These are phyloP conservation scores for Aspergillus eucalypticola DNA, from an alignment of 2,329 filamentous ascomycete genomes.

Conservation along the genomic window DNA sequence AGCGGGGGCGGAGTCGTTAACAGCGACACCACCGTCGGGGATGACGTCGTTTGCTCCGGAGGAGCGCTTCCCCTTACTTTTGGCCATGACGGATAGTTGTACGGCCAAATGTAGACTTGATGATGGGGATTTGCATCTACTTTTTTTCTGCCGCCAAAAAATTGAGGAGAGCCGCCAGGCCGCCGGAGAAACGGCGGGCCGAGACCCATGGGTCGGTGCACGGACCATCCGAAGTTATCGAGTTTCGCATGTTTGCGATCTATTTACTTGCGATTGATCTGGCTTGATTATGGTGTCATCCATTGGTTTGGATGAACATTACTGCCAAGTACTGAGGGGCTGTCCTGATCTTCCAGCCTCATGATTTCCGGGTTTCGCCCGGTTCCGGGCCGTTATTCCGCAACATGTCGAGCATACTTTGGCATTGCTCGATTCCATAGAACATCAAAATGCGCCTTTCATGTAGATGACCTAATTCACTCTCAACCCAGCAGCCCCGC, in stretches of 20 bases:
- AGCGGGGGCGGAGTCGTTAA: slow-evolving; percentile 22
- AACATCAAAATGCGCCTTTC: slow-evolving; percentile 29
- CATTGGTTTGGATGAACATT: not conserved
- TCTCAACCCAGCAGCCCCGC: not conserved
- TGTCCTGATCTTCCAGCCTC: slow-evolving; percentile 9
- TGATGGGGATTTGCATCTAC: slow-evolving; percentile 27
- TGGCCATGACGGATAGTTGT: slow-evolving; percentile 35
- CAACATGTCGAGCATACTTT: slow-evolving; percentile 30
- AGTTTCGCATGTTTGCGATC: not conserved
- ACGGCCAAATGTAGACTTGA: slow-evolving; percentile 25
- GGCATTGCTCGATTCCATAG: slow-evolving; percentile 19
- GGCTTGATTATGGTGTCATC: not conserved
- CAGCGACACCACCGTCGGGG: slow-evolving; percentile 17
- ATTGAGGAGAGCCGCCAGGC: slow-evolving; percentile 18
- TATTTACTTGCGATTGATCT: slow-evolving; percentile 6
- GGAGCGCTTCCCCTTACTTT: slow-evolving; percentile 40
- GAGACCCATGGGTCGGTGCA: slow-evolving; percentile 2
- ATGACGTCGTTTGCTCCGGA: slow-evolving; percentile 26
- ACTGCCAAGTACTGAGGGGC: not conserved
- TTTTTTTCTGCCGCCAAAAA: slow-evolving; percentile 38
- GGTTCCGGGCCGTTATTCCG: slow-evolving; percentile 26
- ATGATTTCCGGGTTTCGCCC: slow-evolving; percentile 32
- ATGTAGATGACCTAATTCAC: slow-evolving; percentile 33
- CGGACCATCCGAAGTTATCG: not conserved
- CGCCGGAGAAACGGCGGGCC: slow-evolving; percentile 31